Evolutionary conservation across 805 yeast species (phyloP).

Genomic region (Wickerhamomyces ciferrii): DNA sequence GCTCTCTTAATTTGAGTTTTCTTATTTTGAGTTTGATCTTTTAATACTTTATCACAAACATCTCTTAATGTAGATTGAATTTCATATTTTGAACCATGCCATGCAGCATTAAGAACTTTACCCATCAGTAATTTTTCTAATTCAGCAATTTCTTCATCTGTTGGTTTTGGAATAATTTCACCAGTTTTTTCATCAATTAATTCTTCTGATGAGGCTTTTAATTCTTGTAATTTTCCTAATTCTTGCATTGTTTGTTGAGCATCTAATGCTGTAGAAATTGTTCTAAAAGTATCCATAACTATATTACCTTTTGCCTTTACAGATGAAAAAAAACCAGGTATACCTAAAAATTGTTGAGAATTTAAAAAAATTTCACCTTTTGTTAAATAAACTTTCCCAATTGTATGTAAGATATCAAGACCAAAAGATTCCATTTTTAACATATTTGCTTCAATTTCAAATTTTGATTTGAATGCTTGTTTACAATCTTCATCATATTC

Average conservation of each 20-base stretch:
- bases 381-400: conserved; percentile 64
- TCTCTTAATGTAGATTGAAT: conserved; percentile 66
- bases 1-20: conserved; percentile 54
- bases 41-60: conserved; percentile 62
- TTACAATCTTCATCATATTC: conserved; percentile 57
- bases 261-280: conserved; percentile 69
- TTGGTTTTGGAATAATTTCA: conserved; percentile 51
- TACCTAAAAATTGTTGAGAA: conserved; percentile 56
- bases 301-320: conserved; percentile 72
- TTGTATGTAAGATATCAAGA: conserved; percentile 70
- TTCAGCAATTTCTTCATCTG: conserved; percentile 60
- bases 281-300: conserved; percentile 64
- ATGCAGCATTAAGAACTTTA: conserved; percentile 76
- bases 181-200: conserved; percentile 41
- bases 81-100: conserved; percentile 79
- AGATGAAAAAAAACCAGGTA: conserved; percentile 70
- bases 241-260: conserved; percentile 79
- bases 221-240: conserved; percentile 59
- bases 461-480: conserved; percentile 54
- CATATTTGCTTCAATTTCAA: conserved; percentile 77
- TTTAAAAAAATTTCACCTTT: conserved; percentile 63
- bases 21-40: conserved; percentile 47
- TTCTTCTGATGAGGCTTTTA: conserved; percentile 31
- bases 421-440: conserved; percentile 83
- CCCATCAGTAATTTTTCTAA: conserved; percentile 74